These are phyloP conservation scores for Ganoderma multipileum DNA, from an alignment of 1,284 basidiomycete genomes.

Conservation along the genomic window DNA sequence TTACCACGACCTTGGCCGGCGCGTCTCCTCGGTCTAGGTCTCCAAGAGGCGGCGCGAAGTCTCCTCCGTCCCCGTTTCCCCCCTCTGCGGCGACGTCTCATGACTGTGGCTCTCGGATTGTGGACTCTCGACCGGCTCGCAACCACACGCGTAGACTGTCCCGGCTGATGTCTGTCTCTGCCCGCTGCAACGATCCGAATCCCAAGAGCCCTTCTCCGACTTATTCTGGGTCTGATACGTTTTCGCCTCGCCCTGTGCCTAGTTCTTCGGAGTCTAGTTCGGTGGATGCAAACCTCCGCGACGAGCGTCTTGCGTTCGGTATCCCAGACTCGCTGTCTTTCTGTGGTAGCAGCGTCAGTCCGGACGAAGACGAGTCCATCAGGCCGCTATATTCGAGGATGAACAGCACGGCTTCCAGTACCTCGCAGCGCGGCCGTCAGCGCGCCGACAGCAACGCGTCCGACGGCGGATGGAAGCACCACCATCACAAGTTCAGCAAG, in stretches of 20 bases:
- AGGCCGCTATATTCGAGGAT: constrained; percentile 43
- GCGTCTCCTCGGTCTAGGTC: constrained; percentile 17
- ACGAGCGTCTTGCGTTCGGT: constrained; percentile 38
- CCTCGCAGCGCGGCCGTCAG: constrained; percentile 36
- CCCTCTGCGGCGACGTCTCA: background rate
- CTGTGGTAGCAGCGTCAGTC: constrained; percentile 28
- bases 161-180: background rate
- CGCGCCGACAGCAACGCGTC: constrained; percentile 55
- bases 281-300: constrained; percentile 28
- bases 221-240: background rate
- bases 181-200: background rate
- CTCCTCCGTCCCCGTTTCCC: constrained; percentile 6
- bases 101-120: background rate
- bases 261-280: background rate
- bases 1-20: constrained; percentile 3
- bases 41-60: background rate
- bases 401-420: constrained; percentile 38
- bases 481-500: constrained; percentile 36
- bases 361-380: constrained; percentile 48
- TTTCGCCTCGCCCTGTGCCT: constrained; percentile 14
- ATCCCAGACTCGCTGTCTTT: constrained; percentile 44
- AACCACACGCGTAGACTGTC: background rate
- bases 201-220: constrained; percentile 1
- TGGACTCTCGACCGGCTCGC: background rate
- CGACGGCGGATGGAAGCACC: constrained; percentile 41